These are phyloP conservation scores for Lactarius sanguifluus DNA, from an alignment of 768 basidiomycete genomes.

Conservation along the genomic window DNA sequence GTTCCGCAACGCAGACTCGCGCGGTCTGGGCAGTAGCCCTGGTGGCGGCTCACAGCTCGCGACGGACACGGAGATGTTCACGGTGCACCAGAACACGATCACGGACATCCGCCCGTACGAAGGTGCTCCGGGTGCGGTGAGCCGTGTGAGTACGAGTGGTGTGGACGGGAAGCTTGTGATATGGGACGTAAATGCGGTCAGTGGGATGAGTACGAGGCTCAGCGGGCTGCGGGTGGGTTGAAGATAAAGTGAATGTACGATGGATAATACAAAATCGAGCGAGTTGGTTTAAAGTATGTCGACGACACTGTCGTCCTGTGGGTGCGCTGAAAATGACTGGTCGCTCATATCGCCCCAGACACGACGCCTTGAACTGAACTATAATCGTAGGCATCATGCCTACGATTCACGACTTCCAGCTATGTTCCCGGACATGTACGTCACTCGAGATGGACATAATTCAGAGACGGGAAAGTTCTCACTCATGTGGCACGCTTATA, in stretches of 20 bases:
- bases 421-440: too few species aligned
- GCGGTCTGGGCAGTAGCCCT: constrained; percentile 47
- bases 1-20: constrained; percentile 88
- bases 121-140: constrained; percentile 54
- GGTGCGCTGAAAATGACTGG: constrained; percentile 44
- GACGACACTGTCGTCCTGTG: constrained; percentile 12
- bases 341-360: constrained; percentile 94
- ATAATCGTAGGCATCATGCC: too few species aligned
- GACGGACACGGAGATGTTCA: constrained; percentile 73
- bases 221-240: constrained; percentile 39
- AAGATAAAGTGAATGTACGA: constrained; percentile 21
- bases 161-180: constrained; percentile 92
- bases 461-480: too few species aligned
- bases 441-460: too few species aligned
- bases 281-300: constrained; percentile 20
- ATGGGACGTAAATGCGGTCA: constrained; percentile 75
- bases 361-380: constrained; percentile 99
- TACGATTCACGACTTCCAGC: too few species aligned
- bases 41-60: constrained; percentile 38
- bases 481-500: too few species aligned
- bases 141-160: constrained; percentile 84
- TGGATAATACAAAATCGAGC: constrained; percentile 2
- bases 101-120: constrained; percentile 85
- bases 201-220: constrained; percentile 49
- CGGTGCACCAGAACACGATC: constrained; percentile 98